Evolutionary conservation across 176 grass and related monocot genomes (phyloP).

Genomic region (Lolium rigidum): DNA sequence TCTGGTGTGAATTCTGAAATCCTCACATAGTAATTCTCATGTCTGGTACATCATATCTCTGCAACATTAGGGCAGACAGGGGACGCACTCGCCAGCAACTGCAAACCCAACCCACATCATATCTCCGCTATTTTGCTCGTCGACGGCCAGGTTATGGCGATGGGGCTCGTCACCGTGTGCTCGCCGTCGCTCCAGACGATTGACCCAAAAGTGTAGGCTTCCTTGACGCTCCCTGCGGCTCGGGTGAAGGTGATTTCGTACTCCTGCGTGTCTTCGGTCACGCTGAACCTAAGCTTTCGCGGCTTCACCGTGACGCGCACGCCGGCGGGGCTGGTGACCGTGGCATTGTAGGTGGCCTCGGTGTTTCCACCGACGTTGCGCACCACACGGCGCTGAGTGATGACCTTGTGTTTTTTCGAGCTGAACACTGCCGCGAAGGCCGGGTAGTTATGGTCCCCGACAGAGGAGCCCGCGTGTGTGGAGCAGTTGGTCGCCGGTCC

Average conservation of each 20-base stretch:
- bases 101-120: not conserved
- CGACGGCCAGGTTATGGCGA: not conserved
- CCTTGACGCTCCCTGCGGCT: not conserved
- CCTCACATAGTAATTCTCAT: too few relatives aligned
- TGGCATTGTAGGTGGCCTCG: conserved; percentile 33
- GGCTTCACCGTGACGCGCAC: conserved; percentile 57
- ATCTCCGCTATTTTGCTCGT: not conserved
- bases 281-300: conserved; percentile 44
- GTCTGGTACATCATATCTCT: too few relatives aligned
- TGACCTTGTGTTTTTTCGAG: not conserved
- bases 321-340: conserved; percentile 35
- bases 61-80: too few relatives aligned
- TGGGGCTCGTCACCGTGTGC: conserved; percentile 44
- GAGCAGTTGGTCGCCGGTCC: conserved; percentile 42
- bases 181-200: conserved; percentile 46
- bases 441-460: conserved; percentile 67
- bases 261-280: not conserved
- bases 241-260: not conserved
- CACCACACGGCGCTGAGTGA: conserved; percentile 54
- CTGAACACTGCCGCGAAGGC: conserved; percentile 51
- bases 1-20: too few relatives aligned
- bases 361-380: conserved; percentile 49
- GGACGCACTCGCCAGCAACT: too few relatives aligned
- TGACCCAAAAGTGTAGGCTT: conserved; percentile 33
- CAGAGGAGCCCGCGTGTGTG: conserved; percentile 30